These are phyloP conservation scores for Omphalea diandra DNA, from an alignment of 441 rosid species.

Conservation along the genomic window DNA sequence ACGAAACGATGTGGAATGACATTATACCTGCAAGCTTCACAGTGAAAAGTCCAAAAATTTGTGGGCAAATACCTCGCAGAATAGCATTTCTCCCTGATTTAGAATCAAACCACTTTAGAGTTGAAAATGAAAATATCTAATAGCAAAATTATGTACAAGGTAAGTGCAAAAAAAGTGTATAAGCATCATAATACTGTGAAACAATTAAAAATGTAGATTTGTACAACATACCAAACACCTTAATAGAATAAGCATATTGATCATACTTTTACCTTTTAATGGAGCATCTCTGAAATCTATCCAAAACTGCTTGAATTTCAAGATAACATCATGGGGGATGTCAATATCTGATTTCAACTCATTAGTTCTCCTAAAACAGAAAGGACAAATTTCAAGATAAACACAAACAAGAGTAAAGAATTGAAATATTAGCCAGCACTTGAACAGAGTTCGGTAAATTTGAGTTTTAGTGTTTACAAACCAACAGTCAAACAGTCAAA, in stretches of 20 bases:
- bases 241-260: not conserved
- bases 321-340: constrained; percentile 59
- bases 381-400: constrained; percentile 16
- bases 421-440: not conserved
- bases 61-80: constrained; percentile 87
- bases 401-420: constrained; percentile 9
- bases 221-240: not conserved
- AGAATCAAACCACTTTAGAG: constrained; percentile 1
- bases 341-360: constrained; percentile 74
- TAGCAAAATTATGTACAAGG: not conserved
- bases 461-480: constrained; percentile 9
- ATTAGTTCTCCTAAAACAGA: constrained; percentile 67
- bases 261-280: constrained; percentile 57
- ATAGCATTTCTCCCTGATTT: constrained; percentile 83
- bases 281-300: constrained; percentile 67
- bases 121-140: constrained; percentile 7
- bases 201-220: not conserved
- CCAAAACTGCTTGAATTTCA: constrained; percentile 87
- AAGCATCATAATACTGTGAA: not conserved
- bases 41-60: constrained; percentile 97
- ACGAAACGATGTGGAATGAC: constrained; percentile 5
- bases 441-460: not conserved
- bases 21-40: constrained; percentile 89
- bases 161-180: not conserved
- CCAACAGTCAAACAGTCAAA: not conserved